Percentiles rank a stretch among this genome's conserved stretches.
These are phyloP conservation scores for Sphenostylis stenocarpa DNA, from an alignment of 306 rosid genomes.

Conservation along the genomic window DNA sequence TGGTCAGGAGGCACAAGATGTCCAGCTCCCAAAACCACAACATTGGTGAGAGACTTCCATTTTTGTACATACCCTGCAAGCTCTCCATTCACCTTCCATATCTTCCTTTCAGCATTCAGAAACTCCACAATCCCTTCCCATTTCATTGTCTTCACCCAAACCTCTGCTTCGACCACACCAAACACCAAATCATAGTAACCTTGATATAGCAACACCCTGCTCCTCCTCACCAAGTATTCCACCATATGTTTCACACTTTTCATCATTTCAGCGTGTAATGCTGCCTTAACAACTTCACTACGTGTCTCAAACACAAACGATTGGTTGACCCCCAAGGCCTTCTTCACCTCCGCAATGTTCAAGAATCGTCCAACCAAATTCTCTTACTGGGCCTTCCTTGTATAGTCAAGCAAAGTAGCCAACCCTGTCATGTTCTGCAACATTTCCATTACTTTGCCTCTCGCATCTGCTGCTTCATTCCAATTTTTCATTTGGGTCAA, in stretches of 20 bases:
- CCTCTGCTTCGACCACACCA: conserved; percentile 64
- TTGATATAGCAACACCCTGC: conserved; percentile 65
- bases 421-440: conserved; percentile 63
- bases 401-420: conserved; percentile 67
- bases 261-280: conserved; percentile 63
- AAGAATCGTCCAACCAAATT: conserved; percentile 45
- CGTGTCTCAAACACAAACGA: conserved; percentile 45
- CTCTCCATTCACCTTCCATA: conserved; percentile 64
- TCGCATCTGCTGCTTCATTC: conserved; percentile 50
- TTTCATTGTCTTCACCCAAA: conserved; percentile 73
- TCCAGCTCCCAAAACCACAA: conserved; percentile 70
- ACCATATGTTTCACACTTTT: conserved; percentile 73
- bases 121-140: conserved; percentile 63
- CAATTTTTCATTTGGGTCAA: conserved; percentile 43
- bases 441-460: conserved; percentile 2
- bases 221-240: conserved; percentile 53
- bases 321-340: conserved; percentile 50
- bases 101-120: conserved; percentile 57
- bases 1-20: conserved; percentile 74
- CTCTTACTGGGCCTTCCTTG: conserved; percentile 43
- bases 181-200: conserved; percentile 65
- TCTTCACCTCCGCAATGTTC: conserved; percentile 41
- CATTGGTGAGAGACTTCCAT: conserved; percentile 67
- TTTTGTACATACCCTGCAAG: conserved; percentile 80
- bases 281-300: conserved; percentile 48